Evolutionary conservation across 2,329 filamentous ascomycete genomes (phyloP).

Genomic region (Calonectria pseudoturangicola): DNA sequence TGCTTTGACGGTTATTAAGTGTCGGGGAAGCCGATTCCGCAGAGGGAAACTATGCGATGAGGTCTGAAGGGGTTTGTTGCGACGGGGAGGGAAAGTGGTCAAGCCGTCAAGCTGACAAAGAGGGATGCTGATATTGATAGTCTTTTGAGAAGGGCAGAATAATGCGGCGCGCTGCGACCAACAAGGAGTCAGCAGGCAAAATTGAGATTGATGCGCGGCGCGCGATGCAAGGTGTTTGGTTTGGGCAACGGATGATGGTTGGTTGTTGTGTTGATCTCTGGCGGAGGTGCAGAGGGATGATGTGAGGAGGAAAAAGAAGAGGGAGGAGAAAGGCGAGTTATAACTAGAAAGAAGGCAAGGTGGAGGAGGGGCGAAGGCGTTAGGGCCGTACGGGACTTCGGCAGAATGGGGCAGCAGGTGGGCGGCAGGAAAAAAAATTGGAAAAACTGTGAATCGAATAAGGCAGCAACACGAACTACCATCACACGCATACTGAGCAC

Average conservation of each 20-base stretch:
- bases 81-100: conserved; percentile 14
- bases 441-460: conserved; percentile 12
- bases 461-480: conserved; percentile 29
- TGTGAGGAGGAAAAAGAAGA: conserved; percentile 45
- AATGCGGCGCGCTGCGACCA: conserved; percentile 54
- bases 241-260: conserved; percentile 41
- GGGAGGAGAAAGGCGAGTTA: conserved; percentile 41
- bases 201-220: conserved; percentile 47
- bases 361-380: conserved; percentile 49
- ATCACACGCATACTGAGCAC: conserved; percentile 3
- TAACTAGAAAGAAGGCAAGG: conserved; percentile 46
- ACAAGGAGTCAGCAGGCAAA: conserved; percentile 53
- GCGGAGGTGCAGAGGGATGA: conserved; percentile 52
- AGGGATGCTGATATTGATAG: conserved; percentile 28
- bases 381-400: conserved; percentile 54
- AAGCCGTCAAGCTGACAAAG: conserved; percentile 26
- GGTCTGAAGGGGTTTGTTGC: conserved; percentile 13
- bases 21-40: conserved; percentile 52
- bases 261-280: conserved; percentile 47
- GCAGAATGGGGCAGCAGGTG: conserved; percentile 51
- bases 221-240: conserved; percentile 39
- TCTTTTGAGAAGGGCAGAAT: conserved; percentile 39
- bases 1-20: conserved; percentile 58
- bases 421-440: background rate
- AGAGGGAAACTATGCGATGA: conserved; percentile 32